Base-by-base conservation (phyloP, 2,329 filamentous ascomycete species). In the Sclerotinia borealis region DNA sequence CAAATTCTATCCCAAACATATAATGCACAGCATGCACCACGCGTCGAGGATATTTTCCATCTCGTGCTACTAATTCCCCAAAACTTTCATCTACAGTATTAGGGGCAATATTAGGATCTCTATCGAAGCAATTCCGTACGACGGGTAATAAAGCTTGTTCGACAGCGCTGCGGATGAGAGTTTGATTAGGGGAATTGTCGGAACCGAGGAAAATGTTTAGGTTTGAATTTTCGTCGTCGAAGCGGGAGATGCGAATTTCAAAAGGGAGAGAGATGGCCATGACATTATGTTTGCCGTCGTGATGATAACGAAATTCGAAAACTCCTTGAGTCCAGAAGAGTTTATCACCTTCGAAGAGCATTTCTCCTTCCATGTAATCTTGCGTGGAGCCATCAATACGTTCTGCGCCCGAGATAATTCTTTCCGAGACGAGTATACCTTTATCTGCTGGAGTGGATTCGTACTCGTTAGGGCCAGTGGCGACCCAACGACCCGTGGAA, bases 1-100 rank as follows among this genome's bases (percentile, higher is more conserved):
- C 91, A 73, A 99, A 93, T 75, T 99, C 95, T 65, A 99, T 90
- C 59, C 93, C 95, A 75, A 99, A 96, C 92, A 97, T 97, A 75
- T 96, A 90, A 67, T 91, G 89, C 34, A 99, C 91, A 5, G 93
- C 95, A 75, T 96, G 98, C 0, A 98, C 93, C 13, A 98, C 90
- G 48, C 95, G 81, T 76, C 87, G 91, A 0, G 93, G 89, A 71
- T 92, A 98, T 76, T 96, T 97, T 67, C 88, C 85, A 69, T 97
- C 90, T 29, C 92, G 81, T 72, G 96, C 92, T 1, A 97, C 90
- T 47, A 93, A 81, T 54, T 85, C 86, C 0, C 95, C 95, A 75
- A 96, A 99, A 3, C 85, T 80, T 74, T 98, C 93, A 11, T 93
- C 89, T 0, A 86, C 81, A 2, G 85, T 88, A 63, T 84, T 85